Evolutionary conservation across 2,329 filamentous ascomycete species (phyloP).

Genomic region (Cordyceps pruinosa): DNA sequence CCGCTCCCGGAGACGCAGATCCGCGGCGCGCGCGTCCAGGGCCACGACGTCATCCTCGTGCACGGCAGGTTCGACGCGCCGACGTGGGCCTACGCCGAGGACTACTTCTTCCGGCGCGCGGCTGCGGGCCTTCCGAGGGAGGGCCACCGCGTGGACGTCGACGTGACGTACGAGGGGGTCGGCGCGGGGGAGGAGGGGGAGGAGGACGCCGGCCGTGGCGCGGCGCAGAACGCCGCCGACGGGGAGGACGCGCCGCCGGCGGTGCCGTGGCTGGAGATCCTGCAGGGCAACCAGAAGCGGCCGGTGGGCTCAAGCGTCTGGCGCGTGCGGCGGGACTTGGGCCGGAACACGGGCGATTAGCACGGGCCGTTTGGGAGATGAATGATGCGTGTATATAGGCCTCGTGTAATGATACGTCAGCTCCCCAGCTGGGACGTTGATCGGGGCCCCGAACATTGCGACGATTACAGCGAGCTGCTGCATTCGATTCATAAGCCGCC

Average conservation of each 20-base stretch:
- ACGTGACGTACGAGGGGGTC: constrained; percentile 23
- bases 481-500: no score
- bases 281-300: constrained; percentile 48
- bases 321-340: constrained; percentile 58
- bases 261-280: constrained; percentile 53
- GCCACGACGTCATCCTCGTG: constrained; percentile 53
- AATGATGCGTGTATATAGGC: no score
- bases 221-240: constrained; percentile 22
- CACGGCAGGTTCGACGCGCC: constrained; percentile 63
- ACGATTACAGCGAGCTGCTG: no score
- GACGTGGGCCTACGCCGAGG: constrained; percentile 63
- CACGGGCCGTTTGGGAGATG: no score
- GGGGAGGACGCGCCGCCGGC: constrained; percentile 21
- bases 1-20: constrained; percentile 43
- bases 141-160: constrained; percentile 12
- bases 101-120: constrained; percentile 38
- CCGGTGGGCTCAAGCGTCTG: constrained; percentile 54
- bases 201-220: no score
- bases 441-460: no score
- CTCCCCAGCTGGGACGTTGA: no score
- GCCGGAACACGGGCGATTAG: constrained; percentile 29
- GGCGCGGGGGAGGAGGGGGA: constrained; percentile 21
- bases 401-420: no score
- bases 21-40: constrained; percentile 31
- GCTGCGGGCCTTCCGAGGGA: constrained; percentile 9